Conservation (phyloP, 164 flowering plant species). For the Hamamelis virginiana region DNA sequence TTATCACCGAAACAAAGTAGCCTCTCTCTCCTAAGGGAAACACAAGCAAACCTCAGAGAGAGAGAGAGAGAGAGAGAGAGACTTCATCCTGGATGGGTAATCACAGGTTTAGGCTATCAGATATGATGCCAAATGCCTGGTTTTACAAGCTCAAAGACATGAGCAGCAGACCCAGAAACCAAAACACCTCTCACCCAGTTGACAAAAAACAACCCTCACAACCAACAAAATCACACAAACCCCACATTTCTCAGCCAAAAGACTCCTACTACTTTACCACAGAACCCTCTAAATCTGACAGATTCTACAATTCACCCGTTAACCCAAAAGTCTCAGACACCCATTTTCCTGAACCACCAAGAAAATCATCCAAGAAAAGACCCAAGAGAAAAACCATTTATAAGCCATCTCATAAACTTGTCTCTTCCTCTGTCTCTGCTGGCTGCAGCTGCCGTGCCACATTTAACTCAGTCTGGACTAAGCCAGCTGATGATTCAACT, state of each 20-base stretch:
- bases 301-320: slow-evolving; percentile 22
- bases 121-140: slow-evolving; percentile 86
- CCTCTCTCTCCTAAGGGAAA: slow-evolving; percentile 3
- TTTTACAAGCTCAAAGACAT: slow-evolving; percentile 75
- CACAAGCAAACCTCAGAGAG: neutral
- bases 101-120: slow-evolving; percentile 65
- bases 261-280: slow-evolving; percentile 44
- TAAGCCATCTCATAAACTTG: slow-evolving; percentile 31
- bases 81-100: slow-evolving; percentile 54
- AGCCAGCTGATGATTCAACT: slow-evolving; percentile 10
- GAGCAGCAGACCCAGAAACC: slow-evolving; percentile 37
- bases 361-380: slow-evolving; percentile 30
- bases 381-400: slow-evolving; percentile 28
- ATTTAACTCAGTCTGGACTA: slow-evolving; percentile 18
- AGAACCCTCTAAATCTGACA: slow-evolving; percentile 23
- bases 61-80: slow-evolving; percentile 12
- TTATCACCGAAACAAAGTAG: neutral
- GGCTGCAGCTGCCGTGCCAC: slow-evolving; percentile 26
- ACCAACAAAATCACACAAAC: slow-evolving; percentile 9
- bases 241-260: slow-evolving; percentile 25
- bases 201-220: slow-evolving; percentile 24
- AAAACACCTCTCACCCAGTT: slow-evolving; percentile 14
- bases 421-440: slow-evolving; percentile 31
- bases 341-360: slow-evolving; percentile 34
- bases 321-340: slow-evolving; percentile 27